A percentile compares a stretch with the other conserved stretches of the same genome.
phyloP scores from a whole-genome alignment of 495 filamentous ascomycete genomes.

The Clohesyomyces aquaticus region DNA sequence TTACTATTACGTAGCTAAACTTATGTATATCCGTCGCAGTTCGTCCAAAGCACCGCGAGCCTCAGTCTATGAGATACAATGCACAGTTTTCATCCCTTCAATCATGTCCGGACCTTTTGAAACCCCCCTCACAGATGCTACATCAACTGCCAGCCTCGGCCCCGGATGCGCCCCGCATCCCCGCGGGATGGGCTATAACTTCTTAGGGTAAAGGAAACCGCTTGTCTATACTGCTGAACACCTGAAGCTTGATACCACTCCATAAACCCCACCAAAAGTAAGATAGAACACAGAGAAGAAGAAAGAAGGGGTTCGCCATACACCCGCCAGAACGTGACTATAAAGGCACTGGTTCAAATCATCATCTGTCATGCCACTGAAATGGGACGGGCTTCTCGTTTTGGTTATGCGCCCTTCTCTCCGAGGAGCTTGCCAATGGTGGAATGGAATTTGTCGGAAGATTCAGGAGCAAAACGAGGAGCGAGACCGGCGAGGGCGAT shows the following conservation, averaged over 20 bases:
- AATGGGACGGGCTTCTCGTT: no score
- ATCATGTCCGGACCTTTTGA: neutral
- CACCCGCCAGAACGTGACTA: no score
- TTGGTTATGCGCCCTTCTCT: conserved; percentile 1
- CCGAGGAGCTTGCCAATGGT: conserved; percentile 27
- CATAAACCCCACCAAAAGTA: conserved; percentile 19
- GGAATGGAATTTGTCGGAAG: conserved; percentile 13
- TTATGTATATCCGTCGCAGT: conserved; percentile 21
- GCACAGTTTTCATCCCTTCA: conserved; percentile 28
- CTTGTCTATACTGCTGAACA: conserved; percentile 35
- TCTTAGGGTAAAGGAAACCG: conserved; percentile 4
- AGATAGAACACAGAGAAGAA: conserved; percentile 27
- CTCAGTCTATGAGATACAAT: conserved; percentile 25
- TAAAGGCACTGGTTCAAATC: no score
- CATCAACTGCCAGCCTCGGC: conserved; percentile 19
- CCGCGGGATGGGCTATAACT: no score
- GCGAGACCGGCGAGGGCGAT: conserved; percentile 65
- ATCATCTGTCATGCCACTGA: no score
- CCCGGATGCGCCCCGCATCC: no score
- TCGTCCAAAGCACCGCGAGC: conserved; percentile 15
- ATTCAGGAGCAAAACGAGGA: conserved; percentile 32
- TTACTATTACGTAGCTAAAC: conserved; percentile 33
- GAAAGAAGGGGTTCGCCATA: conserved; percentile 12
- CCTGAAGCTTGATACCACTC: conserved; percentile 20
- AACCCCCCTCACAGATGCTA: conserved; percentile 26